These are phyloP conservation scores for Phialophora tarda DNA, from an alignment of 2,329 filamentous ascomycete species.

Conservation along the genomic window DNA sequence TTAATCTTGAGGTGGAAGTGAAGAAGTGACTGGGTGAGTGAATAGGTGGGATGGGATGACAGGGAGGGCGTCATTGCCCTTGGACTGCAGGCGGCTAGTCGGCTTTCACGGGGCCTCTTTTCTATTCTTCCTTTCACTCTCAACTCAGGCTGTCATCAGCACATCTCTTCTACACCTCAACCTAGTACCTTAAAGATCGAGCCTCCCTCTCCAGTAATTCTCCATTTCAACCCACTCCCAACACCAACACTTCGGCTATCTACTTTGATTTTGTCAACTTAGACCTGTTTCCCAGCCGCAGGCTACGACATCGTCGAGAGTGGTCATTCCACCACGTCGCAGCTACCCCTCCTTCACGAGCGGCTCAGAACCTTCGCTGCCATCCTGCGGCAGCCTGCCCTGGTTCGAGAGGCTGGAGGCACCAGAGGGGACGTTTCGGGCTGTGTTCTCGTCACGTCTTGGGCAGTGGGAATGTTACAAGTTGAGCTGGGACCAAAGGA, in stretches of 20 bases:
- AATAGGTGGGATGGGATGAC: neutral
- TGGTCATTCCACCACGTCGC: neutral
- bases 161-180: neutral
- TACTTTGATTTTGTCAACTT: neutral
- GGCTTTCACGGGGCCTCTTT: neutral
- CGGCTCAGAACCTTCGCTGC: slow-evolving; percentile 2
- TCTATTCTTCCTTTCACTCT: neutral
- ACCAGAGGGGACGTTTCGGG: neutral
- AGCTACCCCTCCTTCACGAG: neutral
- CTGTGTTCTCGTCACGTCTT: slow-evolving; percentile 10
- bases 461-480: slow-evolving; percentile 9
- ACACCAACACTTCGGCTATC: neutral
- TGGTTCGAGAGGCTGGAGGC: slow-evolving; percentile 19
- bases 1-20: slow-evolving; percentile 1
- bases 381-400: slow-evolving; percentile 4
- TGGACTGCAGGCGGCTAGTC: slow-evolving; percentile 11
- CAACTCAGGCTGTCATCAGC: slow-evolving; percentile 7
- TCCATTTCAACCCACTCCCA: neutral
- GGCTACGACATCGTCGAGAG: neutral
- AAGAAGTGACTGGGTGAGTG: neutral
- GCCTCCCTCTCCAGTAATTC: neutral
- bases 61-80: neutral
- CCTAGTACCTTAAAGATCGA: neutral
- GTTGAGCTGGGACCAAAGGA: slow-evolving; percentile 16
- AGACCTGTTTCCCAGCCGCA: neutral